Evolutionary conservation across 129 eudicot species (phyloP), one percentile per base, ranked within the genome.

Genomic region (Tagetes patula): DNA sequence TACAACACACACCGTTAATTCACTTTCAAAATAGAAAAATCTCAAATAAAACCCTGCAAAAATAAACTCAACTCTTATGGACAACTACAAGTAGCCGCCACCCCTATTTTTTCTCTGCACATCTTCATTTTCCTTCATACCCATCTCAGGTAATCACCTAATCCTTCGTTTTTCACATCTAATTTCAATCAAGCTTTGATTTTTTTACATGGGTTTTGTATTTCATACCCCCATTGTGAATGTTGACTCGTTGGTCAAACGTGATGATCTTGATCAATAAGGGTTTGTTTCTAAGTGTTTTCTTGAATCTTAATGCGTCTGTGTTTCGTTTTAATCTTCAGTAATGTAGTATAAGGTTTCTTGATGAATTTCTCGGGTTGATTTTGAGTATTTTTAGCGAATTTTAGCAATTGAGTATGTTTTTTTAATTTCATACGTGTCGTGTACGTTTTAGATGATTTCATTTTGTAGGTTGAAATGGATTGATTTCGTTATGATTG

Each of bases 1-100:
- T 65, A 31, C 70, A 67, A 47, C 63, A 48, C 63, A 48, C 30
- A 55, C 63, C 63, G 41, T 56, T 36, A 55, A 33, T 4, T 46
- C 49, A 12, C 30, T 37, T 4, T 3, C 49, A 55, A 58, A 70
- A 43, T 45, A 80, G 33, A 69, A 55, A 75, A 53, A 69, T 70
- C 73, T 75, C 73, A 53, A 76, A 62, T 66, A 75, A 39, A 68
- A 69, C 73, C 79, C 74, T 75, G 80, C 81, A 75, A 65, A 75
- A 61, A 39, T 27, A 80, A 37, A 41, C 47, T 13, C 39, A 43
- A 5, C 50, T 68, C 37, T 46, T 69, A 56, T 64, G 67, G 74
- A 64, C 75, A 45, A 62, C 47, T 62, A 64, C 75, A 45, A 62
- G 48, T 62, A 84, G 84, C 82, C 87, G 84, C 87, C 87, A 60